Base-by-base conservation (phyloP, 2,329 filamentous ascomycete species). In the Pseudogymnoascus sp. region DNA sequence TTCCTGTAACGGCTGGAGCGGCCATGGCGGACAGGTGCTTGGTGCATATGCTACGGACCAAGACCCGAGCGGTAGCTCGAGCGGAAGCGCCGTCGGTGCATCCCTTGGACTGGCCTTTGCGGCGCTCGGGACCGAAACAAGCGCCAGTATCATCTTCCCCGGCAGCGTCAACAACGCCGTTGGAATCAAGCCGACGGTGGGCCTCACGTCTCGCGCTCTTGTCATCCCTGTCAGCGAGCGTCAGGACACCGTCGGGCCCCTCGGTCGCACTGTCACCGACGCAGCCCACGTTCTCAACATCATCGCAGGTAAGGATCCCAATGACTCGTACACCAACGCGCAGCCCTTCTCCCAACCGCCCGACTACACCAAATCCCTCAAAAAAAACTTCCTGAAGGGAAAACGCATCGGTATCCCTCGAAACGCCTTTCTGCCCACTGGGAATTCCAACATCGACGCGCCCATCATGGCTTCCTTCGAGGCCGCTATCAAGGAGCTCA, bases 181-280 rank as follows among this genome's bases (percentile, higher is more conserved):
- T 0, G 86, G 84, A 1, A 85, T 90, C 71, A 87, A 86, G 70
- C 84, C 86, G 1, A 87, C 84, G 0, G 83, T 88, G 0, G 86
- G 86, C 0, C 75, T 88, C 2, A 87, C 82, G 0, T 85, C 83
- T 1, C 75, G 84, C 8, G 75, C 81, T 64, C 77, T 88, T 3
- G 87, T 89, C 1, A 82, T 91, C 9, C 88, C 88, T 0, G 84
- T 90, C 3, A 83, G 80, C 2, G 73, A 80, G 34, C 81, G 85
- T 67, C 85, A 88, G 69, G 87, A 91, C 68, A 86, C 82, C 0
- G 77, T 89, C 0, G 87, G 88, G 0, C 79, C 82, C 0, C 84
- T 91, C 74, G 84, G 83, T 0, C 80, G 84, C 21, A 88, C 82
- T 0, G 83, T 91, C 2, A 80, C 80, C 12, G 88, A 91, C 69